Evolutionary conservation across 2,329 filamentous ascomycete genomes (phyloP), one percentile per base, ranked within the genome.

Genomic region (Colletotrichum caudatum): DNA sequence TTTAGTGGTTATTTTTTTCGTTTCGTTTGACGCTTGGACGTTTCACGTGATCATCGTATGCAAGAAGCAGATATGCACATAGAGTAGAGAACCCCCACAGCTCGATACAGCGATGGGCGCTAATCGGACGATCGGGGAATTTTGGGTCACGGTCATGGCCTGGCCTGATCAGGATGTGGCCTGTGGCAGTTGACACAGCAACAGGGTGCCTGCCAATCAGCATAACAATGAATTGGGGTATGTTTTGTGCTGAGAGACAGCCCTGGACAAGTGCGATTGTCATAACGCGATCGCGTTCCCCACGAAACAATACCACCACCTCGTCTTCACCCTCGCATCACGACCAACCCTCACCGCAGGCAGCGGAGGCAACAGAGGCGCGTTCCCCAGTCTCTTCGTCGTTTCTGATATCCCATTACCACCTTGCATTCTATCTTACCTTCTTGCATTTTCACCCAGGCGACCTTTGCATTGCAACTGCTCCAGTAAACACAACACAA

Each of bases 211-310:
- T 54, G 58, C 69, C 64, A 71, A 64, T 56, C 60, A 56, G 68
- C 69, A 72, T 69, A 72, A 72, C 54, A 72, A 63, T 71, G 64
- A 57, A 60, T 60, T 60, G 48, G 66, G 46, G 33, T 64, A 54
- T 72, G 65, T 69, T 72, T 72, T 72, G 54, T 72, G 69, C 69
- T 64, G 54, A 66, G 60, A 69, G 64, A 46, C 59, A 37, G 53
- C 59, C 48, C 51, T 69, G 64, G 64, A 51, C 61, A 54, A 33
- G 50, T 64, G 39, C 39, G 65, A 72, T 72, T 72, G 69, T 69
- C 69, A 72, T 61, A 72, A 71, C 69, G 65, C 65, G 64, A 69
- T 60, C 69, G 69, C 69, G 69, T 72, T 69, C 66, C 69, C 69
- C 69, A 71, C 69, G 65, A 60, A 69, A 69, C 57, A 70, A 65